Conservation (phyloP, 768 basidiomycete species). For the Pleurotus ostreatus region DNA sequence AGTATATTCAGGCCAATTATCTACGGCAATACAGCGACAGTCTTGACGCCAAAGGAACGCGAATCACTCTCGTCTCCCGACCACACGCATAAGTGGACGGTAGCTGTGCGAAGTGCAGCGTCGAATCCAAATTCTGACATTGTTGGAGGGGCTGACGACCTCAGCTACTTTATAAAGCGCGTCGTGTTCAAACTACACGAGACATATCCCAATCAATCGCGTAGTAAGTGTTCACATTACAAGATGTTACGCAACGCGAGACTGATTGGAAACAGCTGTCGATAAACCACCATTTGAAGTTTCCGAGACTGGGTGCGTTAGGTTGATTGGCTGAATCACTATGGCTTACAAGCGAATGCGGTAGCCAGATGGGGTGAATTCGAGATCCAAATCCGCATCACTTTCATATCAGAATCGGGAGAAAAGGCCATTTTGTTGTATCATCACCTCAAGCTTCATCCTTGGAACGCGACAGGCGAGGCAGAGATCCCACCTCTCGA, state of each 20-base stretch:
- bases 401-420: conserved; percentile 82
- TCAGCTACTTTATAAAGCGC: conserved; percentile 89
- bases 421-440: conserved; percentile 87
- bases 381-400: conserved; percentile 89
- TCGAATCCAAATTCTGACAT: conserved; percentile 67
- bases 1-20: conserved; percentile 88
- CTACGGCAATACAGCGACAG: conserved; percentile 89
- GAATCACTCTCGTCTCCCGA: conserved; percentile 52
- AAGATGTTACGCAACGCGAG: conserved; percentile 7
- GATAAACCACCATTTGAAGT: conserved; percentile 95
- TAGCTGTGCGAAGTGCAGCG: conserved; percentile 87
- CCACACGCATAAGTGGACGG: conserved; percentile 96
- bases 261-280: conserved; percentile 47
- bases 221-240: conserved; percentile 59
- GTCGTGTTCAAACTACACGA: conserved; percentile 98
- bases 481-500: conserved; percentile 67
- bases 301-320: conserved; percentile 83
- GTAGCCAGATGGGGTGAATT: conserved; percentile 91
- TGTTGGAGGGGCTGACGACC: conserved; percentile 88
- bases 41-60: conserved; percentile 72
- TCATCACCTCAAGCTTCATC: conserved; percentile 95
- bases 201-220: conserved; percentile 85
- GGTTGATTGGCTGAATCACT: neutral
- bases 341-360: neutral
- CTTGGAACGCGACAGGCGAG: conserved; percentile 67